Percentiles rank a stretch among this genome's conserved stretches.
phyloP scores from a whole-genome alignment of 2,329 filamentous ascomycete species.

The Ceratocystis smalleyi region DNA sequence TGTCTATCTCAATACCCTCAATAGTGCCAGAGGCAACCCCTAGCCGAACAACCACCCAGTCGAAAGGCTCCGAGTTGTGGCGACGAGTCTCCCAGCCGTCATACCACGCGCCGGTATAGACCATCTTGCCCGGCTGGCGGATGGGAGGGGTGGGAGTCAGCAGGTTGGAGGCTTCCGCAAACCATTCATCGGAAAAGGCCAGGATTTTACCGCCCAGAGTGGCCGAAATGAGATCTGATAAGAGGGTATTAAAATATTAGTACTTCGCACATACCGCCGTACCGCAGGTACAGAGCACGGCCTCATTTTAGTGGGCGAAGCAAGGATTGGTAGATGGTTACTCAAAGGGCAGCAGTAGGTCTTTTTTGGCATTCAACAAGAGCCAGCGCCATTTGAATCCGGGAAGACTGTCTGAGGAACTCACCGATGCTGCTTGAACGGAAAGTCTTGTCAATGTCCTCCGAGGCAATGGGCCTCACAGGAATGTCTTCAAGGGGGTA shows the following conservation, averaged over 20 bases:
- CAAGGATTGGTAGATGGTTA: not conserved
- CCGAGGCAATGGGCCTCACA: conserved; percentile 33
- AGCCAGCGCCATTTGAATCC: not conserved
- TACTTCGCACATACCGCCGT: not conserved
- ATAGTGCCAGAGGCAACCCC: conserved; percentile 57
- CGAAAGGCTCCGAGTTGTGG: conserved; percentile 48
- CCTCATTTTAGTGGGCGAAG: not conserved
- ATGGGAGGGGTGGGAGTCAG: conserved; percentile 49
- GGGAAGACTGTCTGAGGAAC: not conserved
- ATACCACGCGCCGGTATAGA: conserved; percentile 54
- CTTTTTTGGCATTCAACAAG: not conserved
- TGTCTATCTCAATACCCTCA: conserved; percentile 63
- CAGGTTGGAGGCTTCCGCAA: conserved; percentile 49
- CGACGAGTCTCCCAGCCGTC: conserved; percentile 55
- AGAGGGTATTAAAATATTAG: conserved; percentile 6
- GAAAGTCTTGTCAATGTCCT: conserved; percentile 46
- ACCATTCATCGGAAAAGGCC: conserved; percentile 53
- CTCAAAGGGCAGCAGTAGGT: too few relatives aligned
- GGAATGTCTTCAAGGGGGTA: conserved; percentile 43
- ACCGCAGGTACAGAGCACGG: not conserved
- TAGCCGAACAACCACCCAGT: conserved; percentile 51
- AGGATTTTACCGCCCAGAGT: conserved; percentile 48
- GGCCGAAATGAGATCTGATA: conserved; percentile 43
- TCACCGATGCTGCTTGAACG: conserved; percentile 46
- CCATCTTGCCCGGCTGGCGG: conserved; percentile 50